Evolutionary conservation across 108 stramenopile genomes (phyloP).

Genomic region (Parmales sp.): DNA sequence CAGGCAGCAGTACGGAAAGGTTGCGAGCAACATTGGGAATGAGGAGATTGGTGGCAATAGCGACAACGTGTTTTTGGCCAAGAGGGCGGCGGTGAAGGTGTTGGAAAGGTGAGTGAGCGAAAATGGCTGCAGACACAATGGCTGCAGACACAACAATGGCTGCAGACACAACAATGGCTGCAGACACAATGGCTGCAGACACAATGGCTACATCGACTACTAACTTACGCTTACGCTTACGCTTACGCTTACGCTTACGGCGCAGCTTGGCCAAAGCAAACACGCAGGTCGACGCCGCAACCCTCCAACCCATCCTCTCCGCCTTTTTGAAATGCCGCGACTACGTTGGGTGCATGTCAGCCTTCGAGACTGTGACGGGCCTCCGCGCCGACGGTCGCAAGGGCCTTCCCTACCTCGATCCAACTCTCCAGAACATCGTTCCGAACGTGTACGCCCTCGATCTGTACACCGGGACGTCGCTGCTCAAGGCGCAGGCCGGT

Average conservation of each 20-base stretch:
- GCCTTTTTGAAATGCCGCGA: conserved; percentile 59
- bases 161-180: conserved; percentile 14
- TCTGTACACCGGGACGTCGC: conserved; percentile 51
- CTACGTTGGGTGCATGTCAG: conserved; percentile 43
- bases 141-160: not conserved
- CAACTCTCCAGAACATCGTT: not conserved
- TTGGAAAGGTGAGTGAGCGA: no score
- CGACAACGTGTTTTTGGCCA: no score
- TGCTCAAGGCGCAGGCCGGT: conserved; percentile 60
- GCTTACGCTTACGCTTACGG: conserved; percentile 8
- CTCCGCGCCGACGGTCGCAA: not conserved
- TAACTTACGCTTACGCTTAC: conserved; percentile 45
- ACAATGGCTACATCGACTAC: conserved; percentile 56
- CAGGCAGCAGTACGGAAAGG: no score
- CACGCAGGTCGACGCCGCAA: conserved; percentile 53
- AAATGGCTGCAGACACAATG: conserved; percentile 15
- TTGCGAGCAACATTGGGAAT: no score
- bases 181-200: conserved; percentile 29
- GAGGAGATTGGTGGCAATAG: no score
- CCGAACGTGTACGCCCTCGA: conserved; percentile 49
- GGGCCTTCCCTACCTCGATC: not conserved
- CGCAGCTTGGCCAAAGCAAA: conserved; percentile 42
- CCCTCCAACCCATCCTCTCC: conserved; percentile 57
- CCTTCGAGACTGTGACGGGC: conserved; percentile 64
- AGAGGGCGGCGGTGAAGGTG: no score